Evolutionary conservation across 2,329 filamentous ascomycete species (phyloP).

Genomic region (Aschersonia sp.): DNA sequence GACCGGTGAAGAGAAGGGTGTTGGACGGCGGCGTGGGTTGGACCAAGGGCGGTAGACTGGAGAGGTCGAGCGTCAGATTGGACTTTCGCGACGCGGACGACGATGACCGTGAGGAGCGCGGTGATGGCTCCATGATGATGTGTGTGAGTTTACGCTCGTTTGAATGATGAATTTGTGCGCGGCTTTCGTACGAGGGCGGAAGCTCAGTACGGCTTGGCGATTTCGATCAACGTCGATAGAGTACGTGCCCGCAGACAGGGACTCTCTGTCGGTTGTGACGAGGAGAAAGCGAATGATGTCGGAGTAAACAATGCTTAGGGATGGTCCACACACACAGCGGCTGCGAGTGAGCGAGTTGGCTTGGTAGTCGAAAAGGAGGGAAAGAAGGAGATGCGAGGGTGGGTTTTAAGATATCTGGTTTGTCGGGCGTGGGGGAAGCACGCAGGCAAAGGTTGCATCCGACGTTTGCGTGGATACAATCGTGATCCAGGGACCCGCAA

Average conservation of each 20-base stretch:
- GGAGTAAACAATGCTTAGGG: too few relatives aligned
- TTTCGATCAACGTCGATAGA: too few relatives aligned
- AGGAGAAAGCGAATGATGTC: background rate
- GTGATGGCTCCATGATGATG: constrained; percentile 20
- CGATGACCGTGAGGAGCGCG: constrained; percentile 26
- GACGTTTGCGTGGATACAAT: background rate
- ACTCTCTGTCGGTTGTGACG: background rate
- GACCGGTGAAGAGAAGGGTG: constrained; percentile 73
- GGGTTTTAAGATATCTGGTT: background rate
- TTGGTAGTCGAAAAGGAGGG: background rate
- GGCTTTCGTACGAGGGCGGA: too few relatives aligned
- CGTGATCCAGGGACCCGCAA: background rate
- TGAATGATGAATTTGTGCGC: too few relatives aligned
- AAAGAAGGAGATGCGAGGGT: background rate
- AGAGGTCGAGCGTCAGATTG: constrained; percentile 58
- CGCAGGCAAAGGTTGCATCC: background rate
- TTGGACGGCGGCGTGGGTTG: constrained; percentile 67
- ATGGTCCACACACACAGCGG: background rate
- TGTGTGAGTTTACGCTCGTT: constrained; percentile 1
- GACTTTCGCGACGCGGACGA: constrained; percentile 28
- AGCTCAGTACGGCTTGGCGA: too few relatives aligned
- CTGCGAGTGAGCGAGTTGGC: background rate
- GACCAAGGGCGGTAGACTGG: constrained; percentile 52
- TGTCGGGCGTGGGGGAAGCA: background rate
- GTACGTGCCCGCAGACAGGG: too few relatives aligned